phyloP scores from a whole-genome alignment of 768 basidiomycete species.

The Mycena metata region DNA sequence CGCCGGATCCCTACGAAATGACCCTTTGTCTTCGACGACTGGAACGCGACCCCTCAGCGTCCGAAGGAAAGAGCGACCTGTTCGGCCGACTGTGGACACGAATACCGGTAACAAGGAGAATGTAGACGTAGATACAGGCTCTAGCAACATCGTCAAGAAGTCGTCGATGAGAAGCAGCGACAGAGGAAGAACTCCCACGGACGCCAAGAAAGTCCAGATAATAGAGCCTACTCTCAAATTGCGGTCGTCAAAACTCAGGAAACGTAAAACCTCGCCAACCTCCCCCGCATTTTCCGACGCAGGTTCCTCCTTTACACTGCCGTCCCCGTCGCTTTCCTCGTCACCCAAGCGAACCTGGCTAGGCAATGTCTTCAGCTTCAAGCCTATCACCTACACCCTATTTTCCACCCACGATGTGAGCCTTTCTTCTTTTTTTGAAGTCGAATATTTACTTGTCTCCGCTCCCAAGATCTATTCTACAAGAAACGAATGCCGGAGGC shows the following conservation, averaged over 20 bases:
- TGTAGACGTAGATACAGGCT: slow-evolving; percentile 37
- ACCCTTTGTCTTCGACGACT: slow-evolving; percentile 22
- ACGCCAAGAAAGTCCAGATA: slow-evolving; percentile 62
- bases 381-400: slow-evolving; percentile 70
- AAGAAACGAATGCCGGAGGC: slow-evolving; percentile 77
- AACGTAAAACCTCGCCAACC: slow-evolving; percentile 48
- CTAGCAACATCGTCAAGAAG: slow-evolving; percentile 51
- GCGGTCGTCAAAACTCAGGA: slow-evolving; percentile 52
- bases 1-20: slow-evolving; percentile 6
- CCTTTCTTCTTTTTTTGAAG: no score
- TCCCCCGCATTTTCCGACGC: slow-evolving; percentile 63
- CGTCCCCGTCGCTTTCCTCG: slow-evolving; percentile 57
- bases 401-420: slow-evolving; percentile 69
- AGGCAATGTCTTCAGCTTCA: slow-evolving; percentile 89
- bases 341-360: slow-evolving; percentile 85
- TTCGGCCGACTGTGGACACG: slow-evolving; percentile 42
- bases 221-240: slow-evolving; percentile 57
- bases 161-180: slow-evolving; percentile 59
- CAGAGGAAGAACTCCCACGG: slow-evolving; percentile 37
- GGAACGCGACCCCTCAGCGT: slow-evolving; percentile 63
- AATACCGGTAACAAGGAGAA: slow-evolving; percentile 72
- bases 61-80: slow-evolving; percentile 50
- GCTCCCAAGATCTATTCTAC: no score
- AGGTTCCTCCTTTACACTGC: slow-evolving; percentile 48
- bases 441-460: no score